These are phyloP conservation scores for Glonium stellatum DNA, from an alignment of 495 filamentous ascomycete genomes.

Conservation along the genomic window DNA sequence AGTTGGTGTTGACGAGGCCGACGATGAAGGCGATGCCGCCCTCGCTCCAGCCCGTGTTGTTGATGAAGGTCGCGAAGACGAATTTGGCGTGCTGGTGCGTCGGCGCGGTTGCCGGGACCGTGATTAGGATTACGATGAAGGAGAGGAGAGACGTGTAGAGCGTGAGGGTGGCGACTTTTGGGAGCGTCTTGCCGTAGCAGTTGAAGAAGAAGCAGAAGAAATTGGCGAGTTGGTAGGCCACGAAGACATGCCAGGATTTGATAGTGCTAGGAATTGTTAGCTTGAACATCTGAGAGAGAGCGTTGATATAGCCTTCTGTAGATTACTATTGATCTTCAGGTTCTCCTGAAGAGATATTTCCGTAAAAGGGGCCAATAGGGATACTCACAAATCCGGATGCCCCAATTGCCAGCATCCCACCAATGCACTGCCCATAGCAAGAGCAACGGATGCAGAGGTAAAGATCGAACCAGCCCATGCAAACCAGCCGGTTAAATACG, in stretches of 20 bases:
- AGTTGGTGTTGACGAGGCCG: slow-evolving; percentile 57
- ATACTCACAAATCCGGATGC: slow-evolving; percentile 49
- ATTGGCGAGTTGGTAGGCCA: slow-evolving; percentile 46
- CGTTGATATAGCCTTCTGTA: background rate
- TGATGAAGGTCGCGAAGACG: slow-evolving; percentile 56
- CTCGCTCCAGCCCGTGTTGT: slow-evolving; percentile 54
- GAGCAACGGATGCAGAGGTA: slow-evolving; percentile 51
- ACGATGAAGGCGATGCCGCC: slow-evolving; percentile 60
- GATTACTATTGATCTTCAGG: background rate
- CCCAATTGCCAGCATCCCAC: slow-evolving; percentile 54
- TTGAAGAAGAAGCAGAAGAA: slow-evolving; percentile 54
- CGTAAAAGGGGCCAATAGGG: slow-evolving; percentile 15
- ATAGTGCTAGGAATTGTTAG: slow-evolving; percentile 38
- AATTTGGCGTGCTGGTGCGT: slow-evolving; percentile 50
- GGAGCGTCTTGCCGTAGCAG: slow-evolving; percentile 49
- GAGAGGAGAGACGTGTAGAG: slow-evolving; percentile 49
- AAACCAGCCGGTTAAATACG: slow-evolving; percentile 53
- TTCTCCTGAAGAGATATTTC: background rate
- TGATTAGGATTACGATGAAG: slow-evolving; percentile 50
- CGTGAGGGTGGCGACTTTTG: slow-evolving; percentile 43
- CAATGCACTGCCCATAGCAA: slow-evolving; percentile 45
- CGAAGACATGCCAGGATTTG: slow-evolving; percentile 49
- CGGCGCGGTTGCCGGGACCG: slow-evolving; percentile 48
- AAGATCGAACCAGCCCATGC: slow-evolving; percentile 54
- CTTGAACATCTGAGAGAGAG: background rate